Evolutionary conservation across 148 eudicot genomes (phyloP).

Genomic region (Camellia sinensis): DNA sequence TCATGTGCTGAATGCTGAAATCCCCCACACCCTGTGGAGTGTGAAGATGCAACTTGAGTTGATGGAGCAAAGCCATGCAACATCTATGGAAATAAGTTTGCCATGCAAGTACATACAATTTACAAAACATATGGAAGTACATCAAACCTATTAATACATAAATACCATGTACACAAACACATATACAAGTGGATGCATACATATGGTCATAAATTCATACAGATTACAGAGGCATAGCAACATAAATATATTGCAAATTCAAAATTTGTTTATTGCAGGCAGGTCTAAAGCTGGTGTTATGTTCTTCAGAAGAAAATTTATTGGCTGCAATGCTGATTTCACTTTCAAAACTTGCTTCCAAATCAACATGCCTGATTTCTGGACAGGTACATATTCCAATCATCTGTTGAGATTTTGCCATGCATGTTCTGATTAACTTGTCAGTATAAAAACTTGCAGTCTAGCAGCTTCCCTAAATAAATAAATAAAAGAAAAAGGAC

Average conservation of each 20-base stretch:
- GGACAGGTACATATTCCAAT: conserved; percentile 48
- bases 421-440: conserved; percentile 13
- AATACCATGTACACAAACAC: not conserved
- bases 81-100: conserved; percentile 6
- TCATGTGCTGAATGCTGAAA: not conserved
- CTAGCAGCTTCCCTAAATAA: conserved; percentile 2
- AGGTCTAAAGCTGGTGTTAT: conserved; percentile 61
- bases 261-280: conserved; percentile 45
- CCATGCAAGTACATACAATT: not conserved
- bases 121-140: not conserved
- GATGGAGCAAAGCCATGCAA: not conserved
- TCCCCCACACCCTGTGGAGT: not conserved
- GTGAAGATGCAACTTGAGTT: not conserved
- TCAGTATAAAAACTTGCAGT: conserved; percentile 6
- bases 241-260: conserved; percentile 9
- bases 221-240: not conserved
- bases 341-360: conserved; percentile 70
- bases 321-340: conserved; percentile 59
- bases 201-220: not conserved
- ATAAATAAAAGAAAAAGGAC: not conserved
- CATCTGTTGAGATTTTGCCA: not conserved
- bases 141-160: not conserved
- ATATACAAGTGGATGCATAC: not conserved
- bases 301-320: conserved; percentile 55
- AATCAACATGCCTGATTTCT: conserved; percentile 44